These are phyloP conservation scores for Silene vulgaris DNA, from an alignment of 179 eudicot species.

Conservation along the genomic window DNA sequence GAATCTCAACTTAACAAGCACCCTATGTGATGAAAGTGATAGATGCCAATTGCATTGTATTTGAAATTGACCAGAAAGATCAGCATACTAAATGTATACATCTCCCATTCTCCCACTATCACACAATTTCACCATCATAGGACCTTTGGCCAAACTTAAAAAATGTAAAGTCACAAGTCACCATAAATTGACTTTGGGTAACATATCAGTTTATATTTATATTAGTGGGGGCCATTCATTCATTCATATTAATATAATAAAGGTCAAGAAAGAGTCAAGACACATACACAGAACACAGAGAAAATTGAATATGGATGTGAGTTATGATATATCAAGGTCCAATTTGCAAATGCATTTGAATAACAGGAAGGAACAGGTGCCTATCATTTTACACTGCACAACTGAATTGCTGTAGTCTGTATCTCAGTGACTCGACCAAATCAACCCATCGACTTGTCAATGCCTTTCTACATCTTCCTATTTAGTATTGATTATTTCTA, in stretches of 20 bases:
- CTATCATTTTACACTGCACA: constrained; percentile 31
- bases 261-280: neutral
- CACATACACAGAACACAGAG: constrained; percentile 18
- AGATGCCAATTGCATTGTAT: constrained; percentile 1
- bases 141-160: constrained; percentile 3
- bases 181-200: constrained; percentile 23
- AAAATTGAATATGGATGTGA: constrained; percentile 30
- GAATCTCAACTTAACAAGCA: neutral
- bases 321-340: constrained; percentile 32
- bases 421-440: constrained; percentile 27
- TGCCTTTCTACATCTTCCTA: constrained; percentile 8
- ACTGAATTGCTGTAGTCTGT: constrained; percentile 40
- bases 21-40: constrained; percentile 18
- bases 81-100: constrained; percentile 16
- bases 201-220: constrained; percentile 1
- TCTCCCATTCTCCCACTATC: constrained; percentile 10
- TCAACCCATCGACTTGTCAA: constrained; percentile 36
- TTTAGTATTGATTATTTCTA: neutral
- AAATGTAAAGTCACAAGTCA: constrained; percentile 33
- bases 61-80: constrained; percentile 3
- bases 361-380: constrained; percentile 7
- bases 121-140: neutral
- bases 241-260: neutral
- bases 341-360: constrained; percentile 16
- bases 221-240: constrained; percentile 21